Conservation (phyloP, 768 basidiomycete species). For the Sporobolomyces pararoseus region DNA sequence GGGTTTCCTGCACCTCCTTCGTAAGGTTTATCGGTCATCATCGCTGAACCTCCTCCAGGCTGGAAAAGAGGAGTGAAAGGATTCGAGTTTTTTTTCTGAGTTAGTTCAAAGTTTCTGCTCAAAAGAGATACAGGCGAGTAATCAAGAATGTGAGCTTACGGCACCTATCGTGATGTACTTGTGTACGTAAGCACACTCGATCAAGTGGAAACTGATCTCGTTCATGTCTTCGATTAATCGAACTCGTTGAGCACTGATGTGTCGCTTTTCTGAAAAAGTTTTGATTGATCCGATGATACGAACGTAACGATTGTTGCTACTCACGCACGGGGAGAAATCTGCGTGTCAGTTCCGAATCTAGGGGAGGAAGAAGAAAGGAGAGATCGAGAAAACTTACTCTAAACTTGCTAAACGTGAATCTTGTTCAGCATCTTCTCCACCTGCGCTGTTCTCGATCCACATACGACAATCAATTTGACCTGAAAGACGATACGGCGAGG, state of each 20-base stretch:
- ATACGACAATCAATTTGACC: conserved; percentile 51
- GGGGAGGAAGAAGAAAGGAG: background rate
- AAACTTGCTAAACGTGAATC: conserved; percentile 33
- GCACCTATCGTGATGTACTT: conserved; percentile 65
- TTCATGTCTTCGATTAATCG: conserved; percentile 64
- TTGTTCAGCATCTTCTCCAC: conserved; percentile 52
- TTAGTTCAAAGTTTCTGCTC: too few relatives aligned
- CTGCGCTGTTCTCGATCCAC: conserved; percentile 71
- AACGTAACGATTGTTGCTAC: conserved; percentile 71
- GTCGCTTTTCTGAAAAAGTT: conserved; percentile 71
- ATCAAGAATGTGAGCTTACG: conserved; percentile 13
- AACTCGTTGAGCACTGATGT: conserved; percentile 74
- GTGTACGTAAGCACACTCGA: conserved; percentile 69
- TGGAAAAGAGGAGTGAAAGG: background rate
- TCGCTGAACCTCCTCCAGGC: conserved; percentile 23
- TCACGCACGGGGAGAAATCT: background rate
- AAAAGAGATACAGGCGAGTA: too few relatives aligned
- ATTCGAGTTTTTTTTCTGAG: conserved; percentile 13
- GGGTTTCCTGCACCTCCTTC: conserved; percentile 40
- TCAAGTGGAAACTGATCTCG: conserved; percentile 75
- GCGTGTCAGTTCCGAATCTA: background rate
- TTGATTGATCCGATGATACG: conserved; percentile 78
- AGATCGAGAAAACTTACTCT: conserved; percentile 8
- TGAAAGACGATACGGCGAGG: too few relatives aligned
- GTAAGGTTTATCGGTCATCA: conserved; percentile 11